Conservation (phyloP, 1,284 basidiomycete species). For the Veloboletus limbatus region DNA sequence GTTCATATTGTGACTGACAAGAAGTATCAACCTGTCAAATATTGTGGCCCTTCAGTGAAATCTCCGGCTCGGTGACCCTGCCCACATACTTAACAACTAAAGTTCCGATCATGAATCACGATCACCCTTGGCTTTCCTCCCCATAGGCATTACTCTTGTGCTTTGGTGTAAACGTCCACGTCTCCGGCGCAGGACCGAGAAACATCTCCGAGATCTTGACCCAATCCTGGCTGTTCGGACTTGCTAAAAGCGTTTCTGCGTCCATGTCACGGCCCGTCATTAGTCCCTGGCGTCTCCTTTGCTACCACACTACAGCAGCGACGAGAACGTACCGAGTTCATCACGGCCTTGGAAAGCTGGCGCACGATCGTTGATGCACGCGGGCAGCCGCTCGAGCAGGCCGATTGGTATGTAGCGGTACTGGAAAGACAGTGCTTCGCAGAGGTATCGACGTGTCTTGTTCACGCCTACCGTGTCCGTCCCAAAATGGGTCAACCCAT, state of each 20-base stretch:
- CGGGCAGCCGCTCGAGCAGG: constrained; percentile 82
- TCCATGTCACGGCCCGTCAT: not conserved
- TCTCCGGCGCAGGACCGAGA: constrained; percentile 67
- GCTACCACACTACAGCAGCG: not conserved
- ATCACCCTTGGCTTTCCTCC: constrained; percentile 50
- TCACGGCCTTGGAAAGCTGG: constrained; percentile 83
- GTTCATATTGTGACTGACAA: too few relatives aligned
- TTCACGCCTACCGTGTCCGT: constrained; percentile 92
- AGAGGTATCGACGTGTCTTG: constrained; percentile 90
- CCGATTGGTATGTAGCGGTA: constrained; percentile 95
- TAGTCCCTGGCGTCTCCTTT: not conserved
- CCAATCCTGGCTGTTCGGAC: constrained; percentile 86
- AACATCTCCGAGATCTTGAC: constrained; percentile 96
- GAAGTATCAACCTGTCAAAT: not conserved
- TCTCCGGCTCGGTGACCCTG: not conserved
- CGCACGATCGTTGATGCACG: constrained; percentile 85
- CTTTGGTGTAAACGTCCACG: constrained; percentile 70
- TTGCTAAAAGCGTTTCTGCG: constrained; percentile 81
- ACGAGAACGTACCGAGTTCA: constrained; percentile 66
- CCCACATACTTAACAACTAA: not conserved
- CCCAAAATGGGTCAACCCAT: constrained; percentile 79
- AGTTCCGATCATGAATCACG: too few relatives aligned
- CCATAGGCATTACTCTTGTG: constrained; percentile 70
- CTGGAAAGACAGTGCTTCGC: constrained; percentile 93
- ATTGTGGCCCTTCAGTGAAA: not conserved